Conservation (phyloP, 2,329 filamentous ascomycete species). For the Verticillium alfalfae region DNA sequence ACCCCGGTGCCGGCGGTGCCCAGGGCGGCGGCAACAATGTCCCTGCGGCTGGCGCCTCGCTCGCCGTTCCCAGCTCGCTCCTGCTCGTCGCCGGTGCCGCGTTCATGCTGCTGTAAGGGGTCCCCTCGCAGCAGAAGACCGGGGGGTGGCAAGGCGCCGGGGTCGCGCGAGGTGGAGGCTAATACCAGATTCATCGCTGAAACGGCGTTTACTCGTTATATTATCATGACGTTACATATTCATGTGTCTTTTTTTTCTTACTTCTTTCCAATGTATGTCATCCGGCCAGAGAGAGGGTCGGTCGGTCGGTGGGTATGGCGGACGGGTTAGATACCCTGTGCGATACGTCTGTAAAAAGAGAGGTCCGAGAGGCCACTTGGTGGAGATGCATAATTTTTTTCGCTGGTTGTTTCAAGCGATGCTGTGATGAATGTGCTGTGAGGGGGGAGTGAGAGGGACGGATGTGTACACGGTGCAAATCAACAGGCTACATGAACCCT, state of each 20-base stretch:
- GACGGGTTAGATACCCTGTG: background rate
- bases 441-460: too few relatives aligned
- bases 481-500: background rate
- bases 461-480: background rate
- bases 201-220: background rate
- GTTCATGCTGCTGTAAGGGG: conserved; percentile 31
- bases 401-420: background rate
- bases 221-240: background rate
- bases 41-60: conserved; percentile 17
- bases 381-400: background rate
- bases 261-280: background rate
- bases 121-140: background rate
- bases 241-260: background rate
- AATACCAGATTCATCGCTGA: background rate
- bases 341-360: background rate
- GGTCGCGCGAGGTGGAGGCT: background rate
- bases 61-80: conserved; percentile 33
- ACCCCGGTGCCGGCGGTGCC: conserved; percentile 4
- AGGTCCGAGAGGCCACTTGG: background rate
- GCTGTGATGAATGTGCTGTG: background rate
- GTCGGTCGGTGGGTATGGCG: background rate
- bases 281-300: background rate
- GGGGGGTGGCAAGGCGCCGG: background rate
- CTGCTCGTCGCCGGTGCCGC: conserved; percentile 36
- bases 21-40: background rate